phyloP scores from a whole-genome alignment of 345 rosid genomes.

The Moricandia arvensis region DNA sequence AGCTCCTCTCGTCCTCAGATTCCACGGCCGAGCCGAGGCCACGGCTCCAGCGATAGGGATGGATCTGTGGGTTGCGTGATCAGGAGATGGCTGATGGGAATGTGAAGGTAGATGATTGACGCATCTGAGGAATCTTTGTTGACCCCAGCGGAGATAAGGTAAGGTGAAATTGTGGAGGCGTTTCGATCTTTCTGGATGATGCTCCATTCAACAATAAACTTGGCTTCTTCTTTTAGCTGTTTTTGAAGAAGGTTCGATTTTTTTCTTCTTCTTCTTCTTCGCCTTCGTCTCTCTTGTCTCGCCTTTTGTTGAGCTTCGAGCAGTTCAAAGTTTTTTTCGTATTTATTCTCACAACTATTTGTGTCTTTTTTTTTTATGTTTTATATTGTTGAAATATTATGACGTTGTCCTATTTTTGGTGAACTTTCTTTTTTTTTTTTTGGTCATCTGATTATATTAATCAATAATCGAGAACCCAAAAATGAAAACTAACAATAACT shows the following conservation, averaged over 20 bases:
- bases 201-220: constrained; percentile 20
- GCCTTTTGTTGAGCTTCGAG: constrained; percentile 12
- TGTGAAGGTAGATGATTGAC: constrained; percentile 21
- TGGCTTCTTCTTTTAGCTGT: constrained; percentile 3
- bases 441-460: too few species aligned
- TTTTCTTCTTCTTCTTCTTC: not conserved
- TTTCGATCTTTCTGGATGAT: constrained; percentile 27
- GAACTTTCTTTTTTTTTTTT: not conserved
- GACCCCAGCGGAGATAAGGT: constrained; percentile 35
- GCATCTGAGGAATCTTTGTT: constrained; percentile 30
- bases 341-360: constrained; percentile 15
- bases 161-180: constrained; percentile 33
- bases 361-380: not conserved
- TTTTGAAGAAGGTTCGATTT: constrained; percentile 14
- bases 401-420: not conserved
- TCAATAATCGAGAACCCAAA: too few species aligned
- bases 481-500: too few species aligned
- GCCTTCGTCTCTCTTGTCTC: not conserved
- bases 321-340: constrained; percentile 30
- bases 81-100: constrained; percentile 13
- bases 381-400: not conserved
- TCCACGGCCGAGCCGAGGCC: constrained; percentile 25
- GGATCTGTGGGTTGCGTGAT: constrained; percentile 18
- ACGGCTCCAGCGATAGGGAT: not conserved
- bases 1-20: constrained; percentile 36